Base-by-base conservation (phyloP, 306 rosid species). In the Corylus avellana region DNA sequence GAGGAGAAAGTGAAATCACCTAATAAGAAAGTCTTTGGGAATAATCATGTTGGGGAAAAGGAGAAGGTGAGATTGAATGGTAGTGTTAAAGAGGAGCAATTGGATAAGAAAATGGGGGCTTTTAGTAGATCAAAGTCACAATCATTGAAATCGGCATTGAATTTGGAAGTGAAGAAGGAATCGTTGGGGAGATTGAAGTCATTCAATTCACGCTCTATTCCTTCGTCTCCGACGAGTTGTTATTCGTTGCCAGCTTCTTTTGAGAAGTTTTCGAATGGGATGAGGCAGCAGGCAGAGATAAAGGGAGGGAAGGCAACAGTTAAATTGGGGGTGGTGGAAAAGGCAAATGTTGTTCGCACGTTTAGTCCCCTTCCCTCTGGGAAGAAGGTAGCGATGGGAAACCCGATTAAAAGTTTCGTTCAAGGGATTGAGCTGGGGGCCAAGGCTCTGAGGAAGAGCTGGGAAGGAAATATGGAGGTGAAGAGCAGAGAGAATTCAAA, bases 401-500 rank as follows among this genome's bases (percentile, higher is more conserved):
- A 84, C 72, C 92, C 93, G 1, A 86, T 92, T 18, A 87, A 80
- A 73, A 92, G 79, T 87, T 88, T 85, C 69, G 95, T 85, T 77
- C 97, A 90, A 70, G 98, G 98, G 47, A 84, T 96, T 87, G 99
- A 96, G 85, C 17, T 93, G 51, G 97, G 97, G 37, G 91, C 97
- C 77, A 95, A 95, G 94, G 97, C 92, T 61, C 81, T 93, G 87
- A 87, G 99, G 10, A 96, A 90, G 92, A 93, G 99, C 76, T 96
- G 99, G 99, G 99, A 96, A 90, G 99, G 99, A 80, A 93, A 77
- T 73, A 84, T 91, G 89, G 99, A 96, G 76, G 78, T 88, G 50
- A 93, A 87, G 87, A 79, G 62, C 82, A 85, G 83, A 84, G 98
- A 91, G 20, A 83, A 81, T 75, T 83, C 97, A 8, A 92, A 86